A percentile compares a stretch with the other conserved stretches of the same genome.
phyloP scores from a whole-genome alignment of 768 basidiomycete genomes.

The Postia placenta region DNA sequence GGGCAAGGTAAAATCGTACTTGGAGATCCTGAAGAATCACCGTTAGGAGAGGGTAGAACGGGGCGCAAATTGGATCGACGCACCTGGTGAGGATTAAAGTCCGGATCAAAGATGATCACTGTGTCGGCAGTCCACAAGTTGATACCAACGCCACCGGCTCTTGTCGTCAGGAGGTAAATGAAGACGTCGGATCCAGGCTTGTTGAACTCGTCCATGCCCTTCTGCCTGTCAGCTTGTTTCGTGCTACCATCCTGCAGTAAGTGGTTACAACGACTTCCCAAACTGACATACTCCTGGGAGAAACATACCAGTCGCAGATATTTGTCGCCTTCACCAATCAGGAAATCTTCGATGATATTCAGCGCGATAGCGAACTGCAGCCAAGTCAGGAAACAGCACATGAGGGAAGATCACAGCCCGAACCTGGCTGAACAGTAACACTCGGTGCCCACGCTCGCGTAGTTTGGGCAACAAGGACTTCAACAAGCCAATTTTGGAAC shows the following conservation, averaged over 20 bases:
- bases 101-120: constrained; percentile 89
- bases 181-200: constrained; percentile 80
- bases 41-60: no score
- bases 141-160: constrained; percentile 92
- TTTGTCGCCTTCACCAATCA: constrained; percentile 73
- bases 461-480: constrained; percentile 77
- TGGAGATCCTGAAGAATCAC: constrained; percentile 68
- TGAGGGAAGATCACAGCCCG: constrained; percentile 12
- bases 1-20: no score
- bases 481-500: constrained; percentile 79
- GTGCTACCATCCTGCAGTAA: constrained; percentile 77
- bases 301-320: constrained; percentile 66
- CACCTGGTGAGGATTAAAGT: constrained; percentile 97
- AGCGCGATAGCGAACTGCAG: constrained; percentile 81
- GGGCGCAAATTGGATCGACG: no score
- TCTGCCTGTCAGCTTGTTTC: constrained; percentile 79
- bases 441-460: constrained; percentile 78
- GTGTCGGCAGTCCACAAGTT: constrained; percentile 91
- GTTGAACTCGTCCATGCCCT: constrained; percentile 94
- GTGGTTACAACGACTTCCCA: neutral
- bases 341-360: constrained; percentile 84
- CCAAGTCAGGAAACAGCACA: neutral
- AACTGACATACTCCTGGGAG: neutral
- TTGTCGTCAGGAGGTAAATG: constrained; percentile 86
- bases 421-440: constrained; percentile 90